Percentiles rank a stretch among this genome's conserved stretches.
These are phyloP conservation scores for Pelargonium australe DNA, from an alignment of 441 rosid genomes.

Conservation along the genomic window DNA sequence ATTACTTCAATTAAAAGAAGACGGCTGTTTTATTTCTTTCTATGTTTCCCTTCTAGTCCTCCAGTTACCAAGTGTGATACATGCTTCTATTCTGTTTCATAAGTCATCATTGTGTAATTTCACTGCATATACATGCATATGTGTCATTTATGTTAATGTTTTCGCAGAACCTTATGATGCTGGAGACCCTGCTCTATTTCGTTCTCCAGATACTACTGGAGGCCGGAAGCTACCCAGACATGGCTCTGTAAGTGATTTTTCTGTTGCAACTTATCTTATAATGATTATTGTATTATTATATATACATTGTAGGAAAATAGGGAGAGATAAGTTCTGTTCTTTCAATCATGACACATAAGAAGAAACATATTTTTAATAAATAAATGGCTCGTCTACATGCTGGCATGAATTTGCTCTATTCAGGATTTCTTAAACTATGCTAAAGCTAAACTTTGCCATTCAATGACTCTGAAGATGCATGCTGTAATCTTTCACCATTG, in stretches of 20 bases:
- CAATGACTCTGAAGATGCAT: background rate
- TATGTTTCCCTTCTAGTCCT: conserved; percentile 1
- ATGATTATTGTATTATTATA: background rate
- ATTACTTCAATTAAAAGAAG: background rate
- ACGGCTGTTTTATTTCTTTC: background rate
- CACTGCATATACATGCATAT: conserved; percentile 1
- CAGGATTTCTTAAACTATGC: background rate
- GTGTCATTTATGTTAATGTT: conserved; percentile 17
- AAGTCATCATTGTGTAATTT: conserved; percentile 1
- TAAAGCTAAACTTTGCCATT: background rate
- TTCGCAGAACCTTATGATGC: conserved; percentile 49
- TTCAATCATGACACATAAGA: background rate
- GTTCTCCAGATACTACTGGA: conserved; percentile 40
- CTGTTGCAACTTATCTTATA: conserved; percentile 12
- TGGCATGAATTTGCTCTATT: background rate
- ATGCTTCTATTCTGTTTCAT: background rate
- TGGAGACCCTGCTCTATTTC: conserved; percentile 45
- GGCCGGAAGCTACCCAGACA: conserved; percentile 33
- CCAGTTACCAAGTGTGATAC: background rate
- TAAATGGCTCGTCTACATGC: background rate
- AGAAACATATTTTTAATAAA: background rate
- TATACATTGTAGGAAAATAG: background rate
- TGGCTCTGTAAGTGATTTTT: conserved; percentile 52
- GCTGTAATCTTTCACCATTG: background rate
- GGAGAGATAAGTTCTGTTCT: background rate